phyloP scores from a whole-genome alignment of 768 basidiomycete genomes.

The Psilocybe subaeruginosa region DNA sequence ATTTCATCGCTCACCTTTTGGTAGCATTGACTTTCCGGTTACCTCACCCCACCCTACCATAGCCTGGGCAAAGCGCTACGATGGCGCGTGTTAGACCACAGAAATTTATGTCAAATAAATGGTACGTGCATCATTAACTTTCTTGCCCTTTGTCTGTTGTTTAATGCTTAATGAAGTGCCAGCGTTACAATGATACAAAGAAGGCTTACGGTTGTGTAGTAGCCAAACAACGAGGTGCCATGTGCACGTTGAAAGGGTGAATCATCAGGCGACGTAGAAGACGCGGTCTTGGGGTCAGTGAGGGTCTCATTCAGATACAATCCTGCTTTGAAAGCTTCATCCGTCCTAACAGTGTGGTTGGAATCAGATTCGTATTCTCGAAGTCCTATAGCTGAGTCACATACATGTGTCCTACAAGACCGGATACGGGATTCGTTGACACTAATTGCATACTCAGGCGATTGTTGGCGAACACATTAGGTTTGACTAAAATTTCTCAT shows the following conservation, averaged over 20 bases:
- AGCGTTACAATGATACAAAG: too few relatives aligned
- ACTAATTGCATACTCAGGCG: conserved; percentile 37
- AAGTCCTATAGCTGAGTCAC: conserved; percentile 2
- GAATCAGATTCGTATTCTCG: not conserved
- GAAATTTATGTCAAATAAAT: not conserved
- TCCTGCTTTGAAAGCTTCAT: conserved; percentile 10
- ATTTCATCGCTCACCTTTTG: conserved; percentile 4
- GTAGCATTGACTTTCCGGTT: conserved; percentile 14
- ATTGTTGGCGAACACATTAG: conserved; percentile 44
- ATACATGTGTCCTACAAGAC: conserved; percentile 29
- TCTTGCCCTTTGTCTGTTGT: too few relatives aligned
- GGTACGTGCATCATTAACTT: too few relatives aligned
- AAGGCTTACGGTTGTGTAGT: conserved; percentile 6
- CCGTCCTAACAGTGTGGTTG: not conserved
- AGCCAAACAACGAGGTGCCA: conserved; percentile 4
- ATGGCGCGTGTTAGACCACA: conserved; percentile 3
- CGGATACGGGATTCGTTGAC: conserved; percentile 31
- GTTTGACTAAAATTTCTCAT: conserved; percentile 25
- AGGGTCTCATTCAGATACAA: conserved; percentile 5
- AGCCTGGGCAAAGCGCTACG: conserved; percentile 29
- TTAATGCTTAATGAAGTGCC: too few relatives aligned
- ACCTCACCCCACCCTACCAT: conserved; percentile 34
- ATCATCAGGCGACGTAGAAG: conserved; percentile 6
- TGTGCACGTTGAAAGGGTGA: conserved; percentile 4
- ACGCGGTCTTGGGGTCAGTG: conserved; percentile 3